Conservation (phyloP, 2,329 filamentous ascomycete species). For the Trichoderma arundinaceum region DNA sequence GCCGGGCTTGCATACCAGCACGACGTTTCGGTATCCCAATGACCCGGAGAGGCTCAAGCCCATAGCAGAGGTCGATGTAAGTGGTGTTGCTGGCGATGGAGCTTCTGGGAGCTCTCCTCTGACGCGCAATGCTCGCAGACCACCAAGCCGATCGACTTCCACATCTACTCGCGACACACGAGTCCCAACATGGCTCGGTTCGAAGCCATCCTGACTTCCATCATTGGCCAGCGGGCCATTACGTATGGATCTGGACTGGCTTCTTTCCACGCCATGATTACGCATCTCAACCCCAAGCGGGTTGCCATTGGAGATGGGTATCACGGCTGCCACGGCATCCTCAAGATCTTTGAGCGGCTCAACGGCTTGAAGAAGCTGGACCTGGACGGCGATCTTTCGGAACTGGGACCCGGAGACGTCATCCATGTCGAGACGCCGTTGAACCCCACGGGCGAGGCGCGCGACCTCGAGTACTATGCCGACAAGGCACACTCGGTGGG, state of each 20-base stretch:
- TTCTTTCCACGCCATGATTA: constrained; percentile 85
- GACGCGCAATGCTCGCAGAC: not conserved
- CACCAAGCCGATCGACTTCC: constrained; percentile 57
- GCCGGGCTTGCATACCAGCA: constrained; percentile 87
- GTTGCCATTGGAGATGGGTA: constrained; percentile 86
- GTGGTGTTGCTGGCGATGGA: constrained; percentile 35
- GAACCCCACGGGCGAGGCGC: constrained; percentile 86
- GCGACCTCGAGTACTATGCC: constrained; percentile 73
- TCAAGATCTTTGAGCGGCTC: constrained; percentile 74
- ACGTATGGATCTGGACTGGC: constrained; percentile 86
- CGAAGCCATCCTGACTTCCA: constrained; percentile 76
- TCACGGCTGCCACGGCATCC: constrained; percentile 90
- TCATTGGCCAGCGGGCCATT: constrained; percentile 72
- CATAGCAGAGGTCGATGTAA: constrained; percentile 54
- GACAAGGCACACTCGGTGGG: constrained; percentile 72
- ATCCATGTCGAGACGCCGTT: constrained; percentile 92
- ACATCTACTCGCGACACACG: constrained; percentile 83
- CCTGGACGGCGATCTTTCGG: constrained; percentile 69
- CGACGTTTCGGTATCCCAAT: constrained; percentile 81
- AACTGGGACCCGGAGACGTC: constrained; percentile 77
- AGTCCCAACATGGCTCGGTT: constrained; percentile 83
- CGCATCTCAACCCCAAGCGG: constrained; percentile 80
- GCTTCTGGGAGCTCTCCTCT: not conserved
- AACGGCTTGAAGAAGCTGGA: constrained; percentile 75
- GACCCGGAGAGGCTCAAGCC: constrained; percentile 69